Evolutionary conservation across 176 grass and related monocot species (phyloP).

Genomic region (Triticum turgidum): DNA sequence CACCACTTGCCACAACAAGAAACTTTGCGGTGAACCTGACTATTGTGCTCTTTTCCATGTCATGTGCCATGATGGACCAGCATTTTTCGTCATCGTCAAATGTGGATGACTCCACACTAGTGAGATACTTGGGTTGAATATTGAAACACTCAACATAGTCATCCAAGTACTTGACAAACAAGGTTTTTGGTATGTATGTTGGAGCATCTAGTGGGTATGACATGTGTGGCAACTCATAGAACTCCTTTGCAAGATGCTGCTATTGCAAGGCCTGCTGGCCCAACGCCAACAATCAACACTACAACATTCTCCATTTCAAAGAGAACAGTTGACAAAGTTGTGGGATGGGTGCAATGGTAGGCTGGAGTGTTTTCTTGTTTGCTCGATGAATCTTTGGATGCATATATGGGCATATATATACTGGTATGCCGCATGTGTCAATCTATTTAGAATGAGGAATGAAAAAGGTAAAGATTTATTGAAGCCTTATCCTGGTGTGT

Average conservation of each 20-base stretch:
- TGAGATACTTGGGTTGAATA: neutral
- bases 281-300: neutral
- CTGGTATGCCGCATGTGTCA: neutral
- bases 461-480: neutral
- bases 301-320: neutral
- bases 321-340: neutral
- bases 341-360: neutral
- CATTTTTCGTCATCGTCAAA: neutral
- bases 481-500: neutral
- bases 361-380: neutral
- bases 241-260: neutral
- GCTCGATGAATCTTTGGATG: neutral
- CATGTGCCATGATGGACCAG: neutral
- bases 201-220: neutral
- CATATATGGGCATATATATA: neutral
- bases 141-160: neutral
- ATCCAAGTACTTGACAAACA: neutral
- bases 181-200: neutral
- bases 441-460: neutral
- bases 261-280: neutral
- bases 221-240: neutral
- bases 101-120: neutral
- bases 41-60: neutral
- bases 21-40: neutral
- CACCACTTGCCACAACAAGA: constrained; percentile 33